These are phyloP conservation scores for Colletotrichum tropicicola DNA, from an alignment of 2,329 filamentous ascomycete genomes.

Conservation along the genomic window DNA sequence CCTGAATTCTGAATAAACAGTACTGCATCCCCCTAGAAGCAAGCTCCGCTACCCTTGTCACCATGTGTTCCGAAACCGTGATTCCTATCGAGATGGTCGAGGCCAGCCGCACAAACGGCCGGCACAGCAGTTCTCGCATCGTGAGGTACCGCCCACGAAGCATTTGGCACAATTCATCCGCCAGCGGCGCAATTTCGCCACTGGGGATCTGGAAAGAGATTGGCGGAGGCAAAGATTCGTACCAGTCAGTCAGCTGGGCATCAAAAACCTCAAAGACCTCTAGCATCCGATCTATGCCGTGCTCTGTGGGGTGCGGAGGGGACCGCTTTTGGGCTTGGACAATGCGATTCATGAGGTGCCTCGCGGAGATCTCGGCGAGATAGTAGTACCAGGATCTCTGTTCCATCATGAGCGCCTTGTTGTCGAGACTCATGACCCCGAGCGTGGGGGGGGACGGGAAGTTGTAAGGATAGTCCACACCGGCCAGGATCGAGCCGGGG, in stretches of 20 bases:
- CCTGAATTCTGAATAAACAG: conserved; percentile 22
- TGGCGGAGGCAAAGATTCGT: conserved; percentile 6
- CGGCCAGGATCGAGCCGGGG: conserved; percentile 20
- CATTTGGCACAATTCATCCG: conserved; percentile 25
- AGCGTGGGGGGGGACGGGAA: conserved; percentile 20
- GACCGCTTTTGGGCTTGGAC: conserved; percentile 1
- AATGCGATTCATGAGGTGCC: conserved; percentile 23
- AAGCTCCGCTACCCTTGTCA: conserved; percentile 1
- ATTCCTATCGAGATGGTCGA: conserved; percentile 18
- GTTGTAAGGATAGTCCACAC: conserved; percentile 18
- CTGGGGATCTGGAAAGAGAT: conserved; percentile 24
- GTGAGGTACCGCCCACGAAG: conserved; percentile 17
- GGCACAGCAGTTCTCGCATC: conserved; percentile 15
- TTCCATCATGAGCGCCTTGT: conserved; percentile 19
- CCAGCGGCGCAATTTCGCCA: conserved; percentile 4
- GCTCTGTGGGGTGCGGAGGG: conserved; percentile 6
- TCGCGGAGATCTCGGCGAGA: conserved; percentile 25
- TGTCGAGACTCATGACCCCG: conserved; percentile 3
- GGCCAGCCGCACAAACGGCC: conserved; percentile 24
- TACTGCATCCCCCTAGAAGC: conserved; percentile 21
- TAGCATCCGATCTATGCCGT: conserved; percentile 28
- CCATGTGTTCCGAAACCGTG: conserved; percentile 3
- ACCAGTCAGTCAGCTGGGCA: conserved; percentile 27
- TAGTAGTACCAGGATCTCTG: conserved; percentile 31
- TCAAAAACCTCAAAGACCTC: conserved; percentile 26